Conservation (phyloP, 768 basidiomycete genomes). For the Hericium rajendrae region DNA sequence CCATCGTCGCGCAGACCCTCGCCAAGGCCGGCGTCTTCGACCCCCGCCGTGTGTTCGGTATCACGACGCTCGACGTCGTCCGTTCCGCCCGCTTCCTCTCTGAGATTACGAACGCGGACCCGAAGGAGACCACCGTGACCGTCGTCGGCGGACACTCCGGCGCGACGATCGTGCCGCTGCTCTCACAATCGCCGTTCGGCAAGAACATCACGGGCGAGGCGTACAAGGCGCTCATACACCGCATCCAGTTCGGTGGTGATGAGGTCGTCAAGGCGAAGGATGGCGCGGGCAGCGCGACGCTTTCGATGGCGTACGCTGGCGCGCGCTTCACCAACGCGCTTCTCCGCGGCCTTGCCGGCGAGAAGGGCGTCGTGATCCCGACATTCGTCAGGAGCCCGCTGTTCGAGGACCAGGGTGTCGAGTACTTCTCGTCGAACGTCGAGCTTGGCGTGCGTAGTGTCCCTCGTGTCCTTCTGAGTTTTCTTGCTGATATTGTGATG, state of each 20-base stretch:
- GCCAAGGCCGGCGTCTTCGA: conserved; percentile 90
- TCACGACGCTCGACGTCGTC: conserved; percentile 97
- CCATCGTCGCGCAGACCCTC: conserved; percentile 89
- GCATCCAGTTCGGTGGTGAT: conserved; percentile 97
- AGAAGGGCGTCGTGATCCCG: conserved; percentile 63
- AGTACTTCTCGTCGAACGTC: conserved; percentile 92
- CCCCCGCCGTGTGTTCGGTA: conserved; percentile 84
- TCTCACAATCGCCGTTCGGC: conserved; percentile 71
- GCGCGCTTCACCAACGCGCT: conserved; percentile 58
- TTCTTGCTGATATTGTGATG: conserved; percentile 8
- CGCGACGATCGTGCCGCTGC: conserved; percentile 92
- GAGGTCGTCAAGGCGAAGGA: conserved; percentile 99
- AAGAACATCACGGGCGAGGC: conserved; percentile 66
- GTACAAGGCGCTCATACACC: conserved; percentile 73
- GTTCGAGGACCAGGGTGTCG: conserved; percentile 75
- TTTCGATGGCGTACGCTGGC: conserved; percentile 73
- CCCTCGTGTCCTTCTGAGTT: neutral
- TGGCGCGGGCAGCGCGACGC: conserved; percentile 65
- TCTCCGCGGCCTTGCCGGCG: conserved; percentile 54
- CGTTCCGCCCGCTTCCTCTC: conserved; percentile 88
- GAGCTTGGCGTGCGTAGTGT: conserved; percentile 75
- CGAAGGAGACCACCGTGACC: conserved; percentile 60
- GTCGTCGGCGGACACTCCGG: conserved; percentile 96
- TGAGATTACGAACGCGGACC: conserved; percentile 54
- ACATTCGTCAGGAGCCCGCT: conserved; percentile 87